phyloP scores from a whole-genome alignment of 768 basidiomycete species.

The Amanita pallidorosea region DNA sequence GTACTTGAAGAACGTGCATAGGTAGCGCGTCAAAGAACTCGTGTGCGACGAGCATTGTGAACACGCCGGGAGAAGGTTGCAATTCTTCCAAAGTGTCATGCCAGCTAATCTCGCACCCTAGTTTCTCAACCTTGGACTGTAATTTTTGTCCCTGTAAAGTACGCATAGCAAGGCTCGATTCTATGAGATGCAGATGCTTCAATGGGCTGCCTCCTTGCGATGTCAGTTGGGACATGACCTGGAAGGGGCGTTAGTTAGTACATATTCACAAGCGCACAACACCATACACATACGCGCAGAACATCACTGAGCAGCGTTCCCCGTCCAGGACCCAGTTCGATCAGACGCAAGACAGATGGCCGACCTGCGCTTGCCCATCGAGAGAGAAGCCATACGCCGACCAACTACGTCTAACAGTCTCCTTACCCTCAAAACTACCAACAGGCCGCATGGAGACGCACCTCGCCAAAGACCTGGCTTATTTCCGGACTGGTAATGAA shows the following conservation, averaged over 20 bases:
- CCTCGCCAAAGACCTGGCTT: conserved; percentile 94
- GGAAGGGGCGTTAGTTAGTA: background rate
- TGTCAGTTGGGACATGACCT: conserved; percentile 46
- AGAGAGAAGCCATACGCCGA: conserved; percentile 79
- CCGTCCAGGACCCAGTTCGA: conserved; percentile 91
- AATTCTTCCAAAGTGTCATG: conserved; percentile 66
- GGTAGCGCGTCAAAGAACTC: conserved; percentile 98
- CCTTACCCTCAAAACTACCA: conserved; percentile 21
- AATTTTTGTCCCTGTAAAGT: conserved; percentile 50
- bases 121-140: conserved; percentile 13
- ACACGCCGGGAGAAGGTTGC: conserved; percentile 33
- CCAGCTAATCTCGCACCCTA: conserved; percentile 47
- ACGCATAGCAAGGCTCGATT: conserved; percentile 65
- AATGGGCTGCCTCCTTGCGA: conserved; percentile 22
- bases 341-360: conserved; percentile 46
- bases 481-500: conserved; percentile 98
- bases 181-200: conserved; percentile 62
- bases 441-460: conserved; percentile 22
- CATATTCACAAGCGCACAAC: background rate
- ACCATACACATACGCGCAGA: conserved; percentile 54
- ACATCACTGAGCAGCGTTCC: conserved; percentile 91
- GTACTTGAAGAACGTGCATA: conserved; percentile 78
- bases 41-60: conserved; percentile 86
- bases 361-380: conserved; percentile 54
- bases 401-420: conserved; percentile 45